phyloP scores from a whole-genome alignment of 2,329 filamentous ascomycete species.

The Dactylella cylindrospora region DNA sequence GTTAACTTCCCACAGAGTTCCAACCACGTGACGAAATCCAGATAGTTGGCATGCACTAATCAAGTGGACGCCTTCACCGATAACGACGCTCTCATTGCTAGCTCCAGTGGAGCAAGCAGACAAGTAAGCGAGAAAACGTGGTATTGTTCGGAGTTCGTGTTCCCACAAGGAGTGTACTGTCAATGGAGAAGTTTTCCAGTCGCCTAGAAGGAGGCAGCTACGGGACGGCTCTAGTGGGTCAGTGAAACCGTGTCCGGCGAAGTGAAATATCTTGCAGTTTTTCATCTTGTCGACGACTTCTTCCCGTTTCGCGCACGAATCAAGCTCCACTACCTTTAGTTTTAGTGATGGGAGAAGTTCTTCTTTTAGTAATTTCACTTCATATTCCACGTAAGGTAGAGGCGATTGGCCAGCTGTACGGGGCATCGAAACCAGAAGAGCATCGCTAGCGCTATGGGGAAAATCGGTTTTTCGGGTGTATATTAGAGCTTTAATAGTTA shows the following conservation, averaged over 20 bases:
- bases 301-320: no score
- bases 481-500: slow-evolving; percentile 10
- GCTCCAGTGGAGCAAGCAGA: slow-evolving; percentile 52
- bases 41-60: slow-evolving; percentile 52
- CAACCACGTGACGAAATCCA: slow-evolving; percentile 54
- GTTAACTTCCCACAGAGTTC: slow-evolving; percentile 53
- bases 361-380: no score
- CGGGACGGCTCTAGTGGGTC: slow-evolving; percentile 49
- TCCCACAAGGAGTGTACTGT: slow-evolving; percentile 47
- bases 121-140: slow-evolving; percentile 53
- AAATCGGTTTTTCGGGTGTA: no score
- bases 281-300: no score
- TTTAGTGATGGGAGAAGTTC: no score
- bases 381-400: no score
- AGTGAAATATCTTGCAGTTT: slow-evolving; percentile 54
- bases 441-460: no score
- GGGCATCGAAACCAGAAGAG: slow-evolving; percentile 51
- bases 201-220: slow-evolving; percentile 50
- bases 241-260: slow-evolving; percentile 53
- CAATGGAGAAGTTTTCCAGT: slow-evolving; percentile 47
- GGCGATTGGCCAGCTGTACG: slow-evolving; percentile 47
- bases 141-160: slow-evolving; percentile 21
- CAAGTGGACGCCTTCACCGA: slow-evolving; percentile 53
- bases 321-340: no score
- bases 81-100: not conserved